These are phyloP conservation scores for Silene coronaria DNA, from an alignment of 179 eudicot species.

Conservation along the genomic window DNA sequence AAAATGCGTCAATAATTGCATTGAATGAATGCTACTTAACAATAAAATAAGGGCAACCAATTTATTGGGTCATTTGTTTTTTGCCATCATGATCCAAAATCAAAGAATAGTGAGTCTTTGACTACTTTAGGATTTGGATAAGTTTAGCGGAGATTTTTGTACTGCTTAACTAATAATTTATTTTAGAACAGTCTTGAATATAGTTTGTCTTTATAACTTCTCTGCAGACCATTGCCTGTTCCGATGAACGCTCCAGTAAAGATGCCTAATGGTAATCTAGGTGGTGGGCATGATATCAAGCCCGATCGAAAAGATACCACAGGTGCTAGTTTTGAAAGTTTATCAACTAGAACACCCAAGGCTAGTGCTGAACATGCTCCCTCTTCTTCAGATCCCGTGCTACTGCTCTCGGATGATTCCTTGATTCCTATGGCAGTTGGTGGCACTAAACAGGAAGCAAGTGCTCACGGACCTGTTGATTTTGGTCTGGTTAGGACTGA, in stretches of 20 bases:
- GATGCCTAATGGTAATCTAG: slow-evolving; percentile 27
- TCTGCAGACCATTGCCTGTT: slow-evolving; percentile 26
- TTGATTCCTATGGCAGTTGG: slow-evolving; percentile 34
- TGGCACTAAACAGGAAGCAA: slow-evolving; percentile 35
- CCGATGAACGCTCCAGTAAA: slow-evolving; percentile 18
- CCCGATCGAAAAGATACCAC: slow-evolving; percentile 13
- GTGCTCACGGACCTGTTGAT: slow-evolving; percentile 23
- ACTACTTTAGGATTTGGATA: not conserved
- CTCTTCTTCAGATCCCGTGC: slow-evolving; percentile 25
- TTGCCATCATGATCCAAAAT: not conserved
- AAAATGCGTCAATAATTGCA: not conserved
- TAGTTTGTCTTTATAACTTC: not conserved
- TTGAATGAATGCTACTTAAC: not conserved
- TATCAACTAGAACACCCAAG: slow-evolving; percentile 15
- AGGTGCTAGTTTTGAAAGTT: slow-evolving; percentile 14
- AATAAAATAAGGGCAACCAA: not conserved
- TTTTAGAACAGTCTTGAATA: not conserved
- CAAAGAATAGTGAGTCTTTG: not conserved
- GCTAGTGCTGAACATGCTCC: slow-evolving; percentile 20
- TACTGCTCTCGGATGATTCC: slow-evolving; percentile 29
- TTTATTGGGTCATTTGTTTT: not conserved
- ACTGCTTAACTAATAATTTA: not conserved
- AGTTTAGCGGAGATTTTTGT: not conserved
- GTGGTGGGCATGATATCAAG: slow-evolving; percentile 18
- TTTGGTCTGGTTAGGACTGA: slow-evolving; percentile 20